Percentiles rank a stretch among this genome's conserved stretches.
Conservation (phyloP, 495 filamentous ascomycete species). For the Amniculicola lignicola region DNA sequence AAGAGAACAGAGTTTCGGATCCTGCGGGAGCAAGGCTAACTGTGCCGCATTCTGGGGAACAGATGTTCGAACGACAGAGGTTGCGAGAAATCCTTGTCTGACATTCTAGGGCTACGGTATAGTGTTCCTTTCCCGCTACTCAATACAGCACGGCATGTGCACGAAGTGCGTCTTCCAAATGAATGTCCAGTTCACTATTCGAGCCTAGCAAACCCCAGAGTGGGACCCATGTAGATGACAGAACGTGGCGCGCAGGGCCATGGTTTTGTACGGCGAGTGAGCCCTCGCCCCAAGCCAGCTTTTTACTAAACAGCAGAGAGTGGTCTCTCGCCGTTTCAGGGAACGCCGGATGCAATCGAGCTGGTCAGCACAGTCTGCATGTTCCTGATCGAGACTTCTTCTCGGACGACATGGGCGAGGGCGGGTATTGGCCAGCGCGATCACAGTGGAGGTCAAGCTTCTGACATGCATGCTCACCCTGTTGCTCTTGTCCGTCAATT, state of each 20-base stretch:
- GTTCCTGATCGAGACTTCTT: constrained; percentile 5
- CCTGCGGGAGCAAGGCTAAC: neutral
- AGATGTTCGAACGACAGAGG: constrained; percentile 7
- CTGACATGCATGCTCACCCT: constrained; percentile 9
- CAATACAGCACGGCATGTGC: too few species aligned
- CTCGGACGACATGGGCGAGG: neutral
- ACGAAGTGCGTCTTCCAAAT: too few species aligned
- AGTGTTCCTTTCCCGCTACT: too few species aligned
- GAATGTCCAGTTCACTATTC: too few species aligned
- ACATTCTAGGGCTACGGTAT: too few species aligned
- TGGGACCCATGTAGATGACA: too few species aligned
- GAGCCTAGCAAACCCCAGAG: too few species aligned
- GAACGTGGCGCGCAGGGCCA: neutral
- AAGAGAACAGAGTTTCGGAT: neutral
- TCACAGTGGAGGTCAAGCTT: constrained; percentile 14
- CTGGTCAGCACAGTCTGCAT: constrained; percentile 3
- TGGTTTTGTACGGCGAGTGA: constrained; percentile 6
- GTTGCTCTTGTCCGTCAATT: neutral
- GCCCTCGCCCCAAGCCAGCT: neutral
- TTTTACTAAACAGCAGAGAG: neutral
- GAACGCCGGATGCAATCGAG: constrained; percentile 7
- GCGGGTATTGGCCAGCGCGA: neutral
- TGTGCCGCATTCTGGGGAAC: constrained; percentile 5
- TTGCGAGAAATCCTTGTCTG: too few species aligned
- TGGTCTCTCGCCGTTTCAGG: constrained; percentile 9